Percentiles rank a stretch among this genome's conserved stretches.
phyloP scores from a whole-genome alignment of 768 basidiomycete genomes.

The Boletus insuetus region DNA sequence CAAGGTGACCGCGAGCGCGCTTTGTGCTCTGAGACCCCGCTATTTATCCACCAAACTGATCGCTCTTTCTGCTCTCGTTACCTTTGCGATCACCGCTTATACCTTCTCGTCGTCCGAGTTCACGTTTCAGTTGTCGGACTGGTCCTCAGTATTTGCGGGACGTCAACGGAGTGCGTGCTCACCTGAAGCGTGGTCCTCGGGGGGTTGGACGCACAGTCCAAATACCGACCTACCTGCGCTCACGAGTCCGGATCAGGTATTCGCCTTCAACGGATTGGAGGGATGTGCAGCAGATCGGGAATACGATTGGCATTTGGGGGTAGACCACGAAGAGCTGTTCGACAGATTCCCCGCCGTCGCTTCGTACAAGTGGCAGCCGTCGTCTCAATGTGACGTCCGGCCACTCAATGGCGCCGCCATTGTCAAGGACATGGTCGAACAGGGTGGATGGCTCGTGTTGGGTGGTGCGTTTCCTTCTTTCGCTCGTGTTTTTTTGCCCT shows the following conservation, averaged over 20 bases:
- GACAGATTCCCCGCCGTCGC: slow-evolving; percentile 52
- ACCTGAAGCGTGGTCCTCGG: slow-evolving; percentile 35
- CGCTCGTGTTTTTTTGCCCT: not conserved
- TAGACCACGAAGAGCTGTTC: slow-evolving; percentile 47
- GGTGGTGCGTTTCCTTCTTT: slow-evolving; percentile 46
- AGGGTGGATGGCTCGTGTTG: slow-evolving; percentile 68
- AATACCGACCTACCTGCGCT: slow-evolving; percentile 36
- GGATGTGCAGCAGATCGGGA: slow-evolving; percentile 65
- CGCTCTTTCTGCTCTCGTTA: slow-evolving; percentile 25
- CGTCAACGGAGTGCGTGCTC: slow-evolving; percentile 32
- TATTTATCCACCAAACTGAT: slow-evolving; percentile 23
- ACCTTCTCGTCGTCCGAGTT: slow-evolving; percentile 25
- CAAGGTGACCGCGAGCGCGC: not conserved
- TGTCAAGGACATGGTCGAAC: slow-evolving; percentile 56
- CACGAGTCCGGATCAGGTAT: slow-evolving; percentile 41
- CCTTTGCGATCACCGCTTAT: slow-evolving; percentile 28
- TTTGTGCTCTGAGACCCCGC: slow-evolving; percentile 21
- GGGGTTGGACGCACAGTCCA: slow-evolving; percentile 42
- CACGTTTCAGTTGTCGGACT: slow-evolving; percentile 16
- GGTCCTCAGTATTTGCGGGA: slow-evolving; percentile 24
- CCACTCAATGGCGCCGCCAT: slow-evolving; percentile 43
- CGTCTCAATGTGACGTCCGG: slow-evolving; percentile 41
- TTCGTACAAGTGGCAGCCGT: slow-evolving; percentile 54
- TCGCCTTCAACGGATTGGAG: slow-evolving; percentile 53
- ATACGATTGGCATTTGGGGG: slow-evolving; percentile 60